Conservation (phyloP, 78 protist species). For the Diacronema lutheri region DNA sequence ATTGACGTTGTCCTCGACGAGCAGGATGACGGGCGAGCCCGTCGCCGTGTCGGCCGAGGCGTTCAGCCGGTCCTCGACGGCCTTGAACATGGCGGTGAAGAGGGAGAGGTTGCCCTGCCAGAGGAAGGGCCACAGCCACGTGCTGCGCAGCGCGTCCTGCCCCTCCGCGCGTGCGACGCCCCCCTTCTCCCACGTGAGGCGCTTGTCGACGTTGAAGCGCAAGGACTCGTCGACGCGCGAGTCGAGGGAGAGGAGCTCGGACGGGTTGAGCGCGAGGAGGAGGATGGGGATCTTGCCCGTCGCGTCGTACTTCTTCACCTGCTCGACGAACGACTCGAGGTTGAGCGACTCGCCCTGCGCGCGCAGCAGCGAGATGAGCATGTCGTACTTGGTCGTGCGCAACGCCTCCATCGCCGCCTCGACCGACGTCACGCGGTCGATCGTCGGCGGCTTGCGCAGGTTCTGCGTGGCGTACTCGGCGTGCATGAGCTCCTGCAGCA, state of each 20-base stretch:
- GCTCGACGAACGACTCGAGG: neutral
- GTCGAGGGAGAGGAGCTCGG: neutral
- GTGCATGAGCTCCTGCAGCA: neutral
- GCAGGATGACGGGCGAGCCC: neutral
- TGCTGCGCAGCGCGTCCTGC: neutral
- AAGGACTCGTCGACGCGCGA: neutral
- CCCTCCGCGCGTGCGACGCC: neutral
- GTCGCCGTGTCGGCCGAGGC: neutral
- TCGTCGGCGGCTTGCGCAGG: constrained; percentile 17
- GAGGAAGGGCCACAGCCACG: constrained; percentile 13
- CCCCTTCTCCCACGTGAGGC: neutral
- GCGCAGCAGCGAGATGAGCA: constrained; percentile 18
- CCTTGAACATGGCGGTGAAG: constrained; percentile 23
- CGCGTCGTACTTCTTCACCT: neutral
- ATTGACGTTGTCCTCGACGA: constrained; percentile 7
- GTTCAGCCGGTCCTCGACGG: constrained; percentile 28
- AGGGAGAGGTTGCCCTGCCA: constrained; percentile 1
- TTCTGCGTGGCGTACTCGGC: neutral
- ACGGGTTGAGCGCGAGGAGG: constrained; percentile 20
- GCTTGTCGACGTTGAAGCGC: constrained; percentile 17
- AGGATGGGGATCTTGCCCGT: neutral
- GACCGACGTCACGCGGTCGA: neutral
- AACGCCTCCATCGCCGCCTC: neutral
- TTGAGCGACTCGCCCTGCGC: neutral
- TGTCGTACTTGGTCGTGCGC: neutral